Evolutionary conservation across 164 flowering plant species (phyloP).

Genomic region (Brasenia schreberi): DNA sequence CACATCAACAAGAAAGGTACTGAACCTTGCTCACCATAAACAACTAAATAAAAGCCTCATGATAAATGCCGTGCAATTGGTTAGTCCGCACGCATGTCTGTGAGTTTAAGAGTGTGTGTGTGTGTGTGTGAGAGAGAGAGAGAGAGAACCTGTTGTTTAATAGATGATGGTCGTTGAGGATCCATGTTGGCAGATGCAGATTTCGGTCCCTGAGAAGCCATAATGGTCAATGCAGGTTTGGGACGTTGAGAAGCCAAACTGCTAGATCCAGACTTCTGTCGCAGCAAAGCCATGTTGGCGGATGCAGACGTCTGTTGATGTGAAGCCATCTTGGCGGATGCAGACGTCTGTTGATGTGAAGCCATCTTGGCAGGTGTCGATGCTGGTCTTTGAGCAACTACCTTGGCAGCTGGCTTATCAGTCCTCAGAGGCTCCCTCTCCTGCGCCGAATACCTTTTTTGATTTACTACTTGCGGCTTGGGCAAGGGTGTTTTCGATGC

Average conservation of each 20-base stretch:
- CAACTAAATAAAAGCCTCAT: too few species aligned
- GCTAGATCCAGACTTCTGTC: too few species aligned
- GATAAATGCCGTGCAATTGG: too few species aligned
- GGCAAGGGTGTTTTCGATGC: background rate
- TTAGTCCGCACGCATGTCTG: too few species aligned
- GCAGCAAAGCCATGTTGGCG: too few species aligned
- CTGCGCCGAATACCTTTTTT: background rate
- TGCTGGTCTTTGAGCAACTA: constrained; percentile 17
- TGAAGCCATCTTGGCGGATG: background rate
- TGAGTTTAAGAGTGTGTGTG: too few species aligned
- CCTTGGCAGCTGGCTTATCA: constrained; percentile 17
- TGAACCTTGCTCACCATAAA: background rate
- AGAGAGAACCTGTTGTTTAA: background rate
- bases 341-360: too few species aligned
- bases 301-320: too few species aligned
- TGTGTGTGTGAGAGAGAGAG: background rate
- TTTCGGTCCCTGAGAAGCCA: constrained; percentile 17
- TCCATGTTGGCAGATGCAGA: background rate
- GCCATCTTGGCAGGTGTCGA: background rate
- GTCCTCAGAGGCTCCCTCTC: constrained; percentile 16
- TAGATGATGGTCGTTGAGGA: background rate
- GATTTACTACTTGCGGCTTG: background rate
- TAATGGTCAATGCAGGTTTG: constrained; percentile 6
- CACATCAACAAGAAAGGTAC: background rate
- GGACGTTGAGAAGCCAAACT: too few species aligned